Conservation (phyloP, 2,329 filamentous ascomycete genomes). For the Exophiala xenobiotica region DNA sequence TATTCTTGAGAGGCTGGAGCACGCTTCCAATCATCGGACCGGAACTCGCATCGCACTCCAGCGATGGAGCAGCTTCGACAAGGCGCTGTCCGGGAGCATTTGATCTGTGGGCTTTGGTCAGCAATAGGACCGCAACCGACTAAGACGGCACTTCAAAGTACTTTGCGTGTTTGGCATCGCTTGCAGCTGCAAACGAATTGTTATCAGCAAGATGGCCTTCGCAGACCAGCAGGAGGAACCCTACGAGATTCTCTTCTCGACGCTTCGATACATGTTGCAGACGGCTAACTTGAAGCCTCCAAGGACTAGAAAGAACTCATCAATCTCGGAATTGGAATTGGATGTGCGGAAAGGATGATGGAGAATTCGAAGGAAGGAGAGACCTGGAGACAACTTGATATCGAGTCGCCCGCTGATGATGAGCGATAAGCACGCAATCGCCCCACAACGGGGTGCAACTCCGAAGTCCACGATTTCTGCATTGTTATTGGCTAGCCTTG, state of each 20-base stretch:
- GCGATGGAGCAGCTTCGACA: constrained; percentile 9
- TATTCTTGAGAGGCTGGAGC: constrained; percentile 8
- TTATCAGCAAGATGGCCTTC: not conserved
- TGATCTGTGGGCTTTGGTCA: constrained; percentile 5
- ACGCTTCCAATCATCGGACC: constrained; percentile 12
- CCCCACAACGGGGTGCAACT: constrained; percentile 8
- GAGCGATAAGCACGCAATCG: constrained; percentile 13
- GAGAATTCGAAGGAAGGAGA: not conserved
- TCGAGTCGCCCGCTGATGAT: no score
- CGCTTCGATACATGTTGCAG: constrained; percentile 5
- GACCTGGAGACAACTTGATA: not conserved
- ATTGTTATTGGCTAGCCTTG: not conserved
- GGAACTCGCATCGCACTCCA: constrained; percentile 13
- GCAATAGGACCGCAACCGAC: not conserved
- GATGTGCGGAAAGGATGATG: not conserved
- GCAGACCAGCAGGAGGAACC: not conserved
- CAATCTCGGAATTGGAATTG: not conserved
- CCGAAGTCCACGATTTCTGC: not conserved
- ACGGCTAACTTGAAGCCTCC: not conserved
- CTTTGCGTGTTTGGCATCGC: constrained; percentile 14
- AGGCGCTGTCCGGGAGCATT: constrained; percentile 14
- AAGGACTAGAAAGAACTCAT: not conserved
- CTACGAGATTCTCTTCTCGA: constrained; percentile 13
- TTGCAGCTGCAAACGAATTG: constrained; percentile 9
- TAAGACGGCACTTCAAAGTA: not conserved